Evolutionary conservation across 2,329 filamentous ascomycete species (phyloP), one percentile per base, ranked within the genome.

Genomic region (Stylonectria norvegica): DNA sequence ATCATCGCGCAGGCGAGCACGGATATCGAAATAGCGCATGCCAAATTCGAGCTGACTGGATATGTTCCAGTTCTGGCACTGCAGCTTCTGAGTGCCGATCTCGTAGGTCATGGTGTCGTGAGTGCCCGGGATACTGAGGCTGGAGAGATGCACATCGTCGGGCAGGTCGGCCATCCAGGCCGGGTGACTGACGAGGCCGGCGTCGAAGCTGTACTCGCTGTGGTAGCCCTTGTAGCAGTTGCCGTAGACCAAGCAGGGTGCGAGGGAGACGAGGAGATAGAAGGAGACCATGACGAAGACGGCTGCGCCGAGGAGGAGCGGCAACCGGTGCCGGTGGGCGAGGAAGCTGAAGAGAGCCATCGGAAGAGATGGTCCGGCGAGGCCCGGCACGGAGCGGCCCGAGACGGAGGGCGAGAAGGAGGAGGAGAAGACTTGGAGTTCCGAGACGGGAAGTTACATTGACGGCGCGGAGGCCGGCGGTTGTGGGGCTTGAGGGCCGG

Each of bases 101-200:
- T 58, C 53, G 47, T 69, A 71, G 14, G 73, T 75, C 67, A 76
- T 68, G 17, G 72, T 75, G 54, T 76, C 72, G 58, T 76, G 73
- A 2, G 73, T 75, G 20, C 73, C 73, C 0, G 73, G 73, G 42
- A 76, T 67, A 32, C 71, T 73, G 29, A 76, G 62, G 36, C 57
- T 64, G 20, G 69, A 63, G 22, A 76, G 56, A 32, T 57, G 60
- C 23, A 62, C 57, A 18, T 57, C 45, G 54, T 74, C 67, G 19
- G 69, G 67, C 9, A 75, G 52, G 5, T 36, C 35, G 15, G 57
- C 56, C 72, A 74, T 74, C 72, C 72, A 75, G 25, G 46, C 38
- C 5, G 63, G 54, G 20, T 64, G 54, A 29, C 58, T 47, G 22
- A 57, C 53, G 20, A 47, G 47, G 42, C 63, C 52, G 25, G 63